Conservation (phyloP, 2,329 filamentous ascomycete genomes). For the Didymella glomerata region DNA sequence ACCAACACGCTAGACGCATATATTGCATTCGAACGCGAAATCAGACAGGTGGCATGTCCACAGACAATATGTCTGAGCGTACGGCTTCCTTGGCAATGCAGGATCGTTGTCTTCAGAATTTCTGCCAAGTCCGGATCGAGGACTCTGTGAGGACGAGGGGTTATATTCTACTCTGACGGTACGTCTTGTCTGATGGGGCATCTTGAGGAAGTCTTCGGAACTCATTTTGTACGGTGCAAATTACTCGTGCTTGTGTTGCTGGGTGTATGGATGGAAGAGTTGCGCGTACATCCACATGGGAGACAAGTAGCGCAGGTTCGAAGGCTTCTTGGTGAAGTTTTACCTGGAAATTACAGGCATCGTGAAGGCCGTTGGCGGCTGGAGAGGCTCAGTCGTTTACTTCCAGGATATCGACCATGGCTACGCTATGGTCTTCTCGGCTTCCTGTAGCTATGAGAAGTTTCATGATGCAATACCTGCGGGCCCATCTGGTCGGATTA, state of each 20-base stretch:
- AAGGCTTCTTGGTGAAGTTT: too few relatives aligned
- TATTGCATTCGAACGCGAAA: not conserved
- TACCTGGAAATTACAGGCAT: not conserved
- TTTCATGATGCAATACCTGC: not conserved
- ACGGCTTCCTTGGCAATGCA: not conserved
- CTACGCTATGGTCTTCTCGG: not conserved
- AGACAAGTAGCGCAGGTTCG: not conserved
- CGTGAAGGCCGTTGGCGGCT: not conserved
- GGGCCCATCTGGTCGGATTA: not conserved
- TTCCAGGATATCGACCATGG: not conserved
- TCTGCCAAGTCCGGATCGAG: not conserved
- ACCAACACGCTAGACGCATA: not conserved
- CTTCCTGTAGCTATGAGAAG: not conserved
- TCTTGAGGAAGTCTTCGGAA: not conserved
- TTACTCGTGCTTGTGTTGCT: not conserved
- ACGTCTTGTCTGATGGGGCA: not conserved
- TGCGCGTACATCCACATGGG: not conserved
- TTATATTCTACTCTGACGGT: not conserved
- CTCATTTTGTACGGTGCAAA: not conserved
- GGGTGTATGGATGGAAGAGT: not conserved
- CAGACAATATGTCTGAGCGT: not conserved
- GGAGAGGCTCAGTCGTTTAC: not conserved
- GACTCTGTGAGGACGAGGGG: not conserved
- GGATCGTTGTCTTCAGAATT: not conserved
- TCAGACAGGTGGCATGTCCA: not conserved